A percentile compares a stretch with the other conserved stretches of the same genome.
Evolutionary conservation across 306 rosid genomes (phyloP).

Genomic region (Cucurbita pepo): DNA sequence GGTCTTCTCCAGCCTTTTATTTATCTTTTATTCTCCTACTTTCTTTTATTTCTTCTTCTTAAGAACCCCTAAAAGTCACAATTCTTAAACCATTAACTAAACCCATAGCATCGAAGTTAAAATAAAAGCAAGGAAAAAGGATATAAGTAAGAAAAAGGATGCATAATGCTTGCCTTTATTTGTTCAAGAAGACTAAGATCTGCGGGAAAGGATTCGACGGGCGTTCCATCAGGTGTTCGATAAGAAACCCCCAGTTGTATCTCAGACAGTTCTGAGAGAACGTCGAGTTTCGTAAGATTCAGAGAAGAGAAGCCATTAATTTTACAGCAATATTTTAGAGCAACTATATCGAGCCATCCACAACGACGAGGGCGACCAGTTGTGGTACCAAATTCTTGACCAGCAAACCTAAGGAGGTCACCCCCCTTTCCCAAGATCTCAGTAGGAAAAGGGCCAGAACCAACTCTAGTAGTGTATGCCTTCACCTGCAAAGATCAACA

Average conservation of each 20-base stretch:
- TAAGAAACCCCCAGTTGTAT: conserved; percentile 70
- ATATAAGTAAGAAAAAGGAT: no score
- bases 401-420: conserved; percentile 79
- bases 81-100: no score
- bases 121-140: neutral
- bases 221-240: conserved; percentile 46
- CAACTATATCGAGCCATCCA: conserved; percentile 93
- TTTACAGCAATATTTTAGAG: conserved; percentile 60
- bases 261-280: conserved; percentile 59
- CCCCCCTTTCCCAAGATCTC: conserved; percentile 69
- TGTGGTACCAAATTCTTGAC: conserved; percentile 95
- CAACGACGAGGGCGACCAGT: conserved; percentile 98
- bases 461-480: conserved; percentile 95
- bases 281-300: conserved; percentile 91
- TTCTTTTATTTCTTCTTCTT: neutral
- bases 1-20: neutral
- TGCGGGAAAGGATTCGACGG: conserved; percentile 56
- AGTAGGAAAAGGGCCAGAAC: conserved; percentile 95
- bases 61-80: neutral
- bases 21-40: neutral
- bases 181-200: conserved; percentile 81
- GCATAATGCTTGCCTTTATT: conserved; percentile 38
- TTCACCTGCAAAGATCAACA: conserved; percentile 54
- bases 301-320: conserved; percentile 78
- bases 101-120: neutral